These are phyloP conservation scores for Polygonum maritimum DNA, from an alignment of 148 eudicot genomes.

Conservation along the genomic window DNA sequence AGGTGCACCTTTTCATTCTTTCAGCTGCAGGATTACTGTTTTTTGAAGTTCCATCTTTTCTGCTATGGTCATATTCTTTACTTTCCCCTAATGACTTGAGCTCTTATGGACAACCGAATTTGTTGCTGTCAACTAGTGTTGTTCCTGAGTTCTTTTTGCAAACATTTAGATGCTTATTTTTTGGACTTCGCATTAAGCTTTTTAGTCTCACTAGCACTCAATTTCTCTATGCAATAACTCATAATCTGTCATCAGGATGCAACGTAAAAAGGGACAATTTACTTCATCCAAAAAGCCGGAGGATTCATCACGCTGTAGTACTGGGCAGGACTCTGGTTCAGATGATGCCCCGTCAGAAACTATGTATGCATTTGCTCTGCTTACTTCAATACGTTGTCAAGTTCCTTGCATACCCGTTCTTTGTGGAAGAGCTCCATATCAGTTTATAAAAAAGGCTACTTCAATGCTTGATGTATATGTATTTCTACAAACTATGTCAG, in stretches of 20 bases:
- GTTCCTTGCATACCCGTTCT: background rate
- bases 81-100: background rate
- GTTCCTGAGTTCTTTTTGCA: background rate
- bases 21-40: background rate
- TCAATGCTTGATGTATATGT: slow-evolving; percentile 25
- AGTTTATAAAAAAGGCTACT: background rate
- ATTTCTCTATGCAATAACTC: background rate
- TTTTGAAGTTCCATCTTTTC: background rate
- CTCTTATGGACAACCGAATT: background rate
- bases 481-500: background rate
- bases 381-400: background rate
- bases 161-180: background rate
- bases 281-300: slow-evolving; percentile 40
- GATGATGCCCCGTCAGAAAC: slow-evolving; percentile 37
- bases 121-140: background rate
- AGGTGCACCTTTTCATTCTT: too few species aligned
- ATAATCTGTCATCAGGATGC: slow-evolving; percentile 35
- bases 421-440: background rate
- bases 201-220: background rate
- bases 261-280: slow-evolving; percentile 73
- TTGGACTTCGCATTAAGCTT: background rate
- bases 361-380: slow-evolving; percentile 17
- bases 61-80: background rate
- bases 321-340: slow-evolving; percentile 49
- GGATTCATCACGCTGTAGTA: slow-evolving; percentile 25